Percentiles rank a stretch among this genome's conserved stretches.
Conservation (phyloP, 345 rosid species). For the Acer saccharum region DNA sequence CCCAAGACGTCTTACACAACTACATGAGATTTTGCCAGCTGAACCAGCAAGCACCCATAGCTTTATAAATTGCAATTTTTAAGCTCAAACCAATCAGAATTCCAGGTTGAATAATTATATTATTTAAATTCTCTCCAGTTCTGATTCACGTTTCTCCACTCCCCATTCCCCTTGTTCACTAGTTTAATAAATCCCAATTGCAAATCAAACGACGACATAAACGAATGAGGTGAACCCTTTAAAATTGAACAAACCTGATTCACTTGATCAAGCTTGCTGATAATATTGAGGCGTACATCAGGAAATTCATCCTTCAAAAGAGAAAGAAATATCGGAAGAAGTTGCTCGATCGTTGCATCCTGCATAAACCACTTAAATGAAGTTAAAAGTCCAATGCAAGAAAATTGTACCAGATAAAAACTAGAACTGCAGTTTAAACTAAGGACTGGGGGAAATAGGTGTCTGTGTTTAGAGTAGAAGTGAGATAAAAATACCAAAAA, state of each 20-base stretch:
- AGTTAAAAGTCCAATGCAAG: conserved; percentile 17
- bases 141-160: not conserved
- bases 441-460: not conserved
- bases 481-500: not conserved
- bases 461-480: not conserved
- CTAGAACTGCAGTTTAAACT: not conserved
- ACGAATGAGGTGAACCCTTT: conserved; percentile 9
- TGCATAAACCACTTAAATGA: conserved; percentile 33
- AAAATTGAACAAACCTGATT: conserved; percentile 65
- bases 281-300: conserved; percentile 92
- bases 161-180: not conserved
- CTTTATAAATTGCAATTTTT: not conserved
- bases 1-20: not conserved
- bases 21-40: not conserved
- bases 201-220: not conserved
- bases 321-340: conserved; percentile 95
- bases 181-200: not conserved
- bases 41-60: not conserved
- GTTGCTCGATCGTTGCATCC: conserved; percentile 96
- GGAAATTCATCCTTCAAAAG: conserved; percentile 97
- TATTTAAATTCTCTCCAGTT: not conserved
- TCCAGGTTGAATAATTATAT: not conserved
- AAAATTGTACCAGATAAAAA: not conserved
- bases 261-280: conserved; percentile 99
- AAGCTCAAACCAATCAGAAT: not conserved